Conservation (phyloP, 495 filamentous ascomycete species). For the Aspergillus cristatus region DNA sequence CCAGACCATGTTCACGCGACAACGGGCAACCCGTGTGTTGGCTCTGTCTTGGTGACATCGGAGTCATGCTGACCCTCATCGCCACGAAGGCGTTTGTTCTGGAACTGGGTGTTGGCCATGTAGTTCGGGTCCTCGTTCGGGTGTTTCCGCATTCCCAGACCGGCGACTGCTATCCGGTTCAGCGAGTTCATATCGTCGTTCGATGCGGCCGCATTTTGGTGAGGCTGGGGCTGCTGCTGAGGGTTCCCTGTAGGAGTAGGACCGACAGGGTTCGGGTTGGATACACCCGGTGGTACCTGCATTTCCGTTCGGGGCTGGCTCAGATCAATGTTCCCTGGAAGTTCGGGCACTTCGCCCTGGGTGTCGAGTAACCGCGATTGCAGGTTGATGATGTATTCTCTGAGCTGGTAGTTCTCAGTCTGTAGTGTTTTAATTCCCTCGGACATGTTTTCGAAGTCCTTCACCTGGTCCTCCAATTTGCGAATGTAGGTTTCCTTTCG, state of each 20-base stretch:
- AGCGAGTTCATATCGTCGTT: conserved; percentile 38
- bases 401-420: conserved; percentile 77
- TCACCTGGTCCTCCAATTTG: conserved; percentile 85
- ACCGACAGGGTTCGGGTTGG: conserved; percentile 9
- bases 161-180: conserved; percentile 38
- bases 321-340: conserved; percentile 57
- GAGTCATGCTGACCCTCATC: conserved; percentile 25
- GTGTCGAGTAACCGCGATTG: conserved; percentile 82
- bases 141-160: conserved; percentile 40
- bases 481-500: conserved; percentile 98
- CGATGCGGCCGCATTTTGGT: conserved; percentile 12
- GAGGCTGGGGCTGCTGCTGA: conserved; percentile 18
- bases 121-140: conserved; percentile 26
- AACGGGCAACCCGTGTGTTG: conserved; percentile 23
- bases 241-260: conserved; percentile 7
- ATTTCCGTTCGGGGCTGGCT: conserved; percentile 31
- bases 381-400: conserved; percentile 84
- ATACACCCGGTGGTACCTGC: background rate
- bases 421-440: conserved; percentile 66
- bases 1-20: conserved; percentile 14
- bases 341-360: conserved; percentile 72
- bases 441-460: conserved; percentile 60
- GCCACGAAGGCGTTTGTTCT: conserved; percentile 23
- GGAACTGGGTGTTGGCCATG: conserved; percentile 21
- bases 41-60: conserved; percentile 24